Percentiles rank a stretch among this genome's conserved stretches.
Evolutionary conservation across 2,329 filamentous ascomycete species (phyloP).

Genomic region (Didymella keratinophila): DNA sequence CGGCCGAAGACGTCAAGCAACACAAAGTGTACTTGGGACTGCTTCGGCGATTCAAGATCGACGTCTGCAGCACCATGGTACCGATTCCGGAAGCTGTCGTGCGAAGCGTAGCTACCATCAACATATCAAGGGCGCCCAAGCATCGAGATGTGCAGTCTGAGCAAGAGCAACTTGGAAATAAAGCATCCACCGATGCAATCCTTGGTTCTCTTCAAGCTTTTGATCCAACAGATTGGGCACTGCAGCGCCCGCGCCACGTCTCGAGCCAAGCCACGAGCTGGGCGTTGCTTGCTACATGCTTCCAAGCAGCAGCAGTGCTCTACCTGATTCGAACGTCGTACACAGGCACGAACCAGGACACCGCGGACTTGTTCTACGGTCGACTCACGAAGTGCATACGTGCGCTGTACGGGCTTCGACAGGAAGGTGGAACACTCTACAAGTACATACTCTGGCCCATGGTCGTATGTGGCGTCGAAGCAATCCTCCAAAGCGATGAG

Average conservation of each 20-base stretch:
- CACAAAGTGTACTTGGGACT: slow-evolving; percentile 3
- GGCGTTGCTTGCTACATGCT: slow-evolving; percentile 8
- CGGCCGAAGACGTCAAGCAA: slow-evolving; percentile 1
- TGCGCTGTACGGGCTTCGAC: not conserved
- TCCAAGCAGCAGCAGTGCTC: not conserved
- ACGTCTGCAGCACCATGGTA: slow-evolving; percentile 13
- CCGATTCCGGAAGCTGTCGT: slow-evolving; percentile 5
- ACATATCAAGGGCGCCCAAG: not conserved
- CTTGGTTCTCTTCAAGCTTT: not conserved
- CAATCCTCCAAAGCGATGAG: not conserved
- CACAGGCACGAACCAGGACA: not conserved
- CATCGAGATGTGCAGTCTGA: not conserved
- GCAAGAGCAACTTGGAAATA: not conserved
- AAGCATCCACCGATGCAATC: not conserved
- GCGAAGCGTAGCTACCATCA: not conserved
- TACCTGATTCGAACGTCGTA: not conserved
- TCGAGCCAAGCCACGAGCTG: not conserved
- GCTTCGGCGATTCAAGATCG: slow-evolving; percentile 3
- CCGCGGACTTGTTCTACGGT: not conserved
- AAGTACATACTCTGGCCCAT: slow-evolving; percentile 14
- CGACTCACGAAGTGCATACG: not conserved
- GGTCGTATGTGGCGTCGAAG: slow-evolving; percentile 6
- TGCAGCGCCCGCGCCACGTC: not conserved
- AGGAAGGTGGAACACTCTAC: slow-evolving; percentile 1
- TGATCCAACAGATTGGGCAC: slow-evolving; percentile 4